A percentile compares a stretch with the other conserved stretches of the same genome.
phyloP scores from a whole-genome alignment of 2,329 filamentous ascomycete species.

The Paraconiothyrium brasiliense region DNA sequence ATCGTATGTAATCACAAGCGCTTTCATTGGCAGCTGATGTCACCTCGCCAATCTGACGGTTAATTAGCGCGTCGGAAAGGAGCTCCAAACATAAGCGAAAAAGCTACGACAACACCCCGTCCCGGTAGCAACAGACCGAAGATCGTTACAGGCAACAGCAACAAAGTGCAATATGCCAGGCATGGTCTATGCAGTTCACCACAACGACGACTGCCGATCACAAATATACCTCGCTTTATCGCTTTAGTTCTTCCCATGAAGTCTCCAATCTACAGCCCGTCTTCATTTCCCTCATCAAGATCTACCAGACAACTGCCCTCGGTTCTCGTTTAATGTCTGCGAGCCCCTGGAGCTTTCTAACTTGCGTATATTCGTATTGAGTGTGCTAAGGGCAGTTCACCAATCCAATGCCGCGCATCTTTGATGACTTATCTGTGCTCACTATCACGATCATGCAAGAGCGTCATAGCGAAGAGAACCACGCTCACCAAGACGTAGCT shows the following conservation, averaged over 20 bases:
- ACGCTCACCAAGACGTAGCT: neutral
- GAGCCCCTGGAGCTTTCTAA: conserved; percentile 5
- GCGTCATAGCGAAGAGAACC: conserved; percentile 1
- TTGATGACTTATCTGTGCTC: conserved; percentile 16
- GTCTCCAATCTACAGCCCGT: conserved; percentile 5
- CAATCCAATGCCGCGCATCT: conserved; percentile 9
- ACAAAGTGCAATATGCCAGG: neutral
- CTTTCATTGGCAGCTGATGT: neutral
- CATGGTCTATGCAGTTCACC: neutral
- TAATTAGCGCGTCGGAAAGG: conserved; percentile 5
- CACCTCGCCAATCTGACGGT: conserved; percentile 11
- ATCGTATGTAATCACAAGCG: neutral
- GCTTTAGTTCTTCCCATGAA: neutral
- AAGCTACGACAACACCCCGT: conserved; percentile 1
- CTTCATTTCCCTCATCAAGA: conserved; percentile 9
- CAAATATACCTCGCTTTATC: neutral
- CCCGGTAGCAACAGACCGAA: conserved; percentile 7
- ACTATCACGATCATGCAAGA: conserved; percentile 8
- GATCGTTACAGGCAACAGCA: neutral
- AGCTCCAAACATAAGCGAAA: conserved; percentile 1
- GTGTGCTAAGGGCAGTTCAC: neutral
- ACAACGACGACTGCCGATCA: conserved; percentile 16
- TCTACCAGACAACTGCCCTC: conserved; percentile 9
- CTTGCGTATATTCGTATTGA: neutral
- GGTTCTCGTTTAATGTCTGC: neutral